Percentiles rank a stretch among this genome's conserved stretches.
Conservation (phyloP, 441 rosid genomes). For the Erysimum pusillum region DNA sequence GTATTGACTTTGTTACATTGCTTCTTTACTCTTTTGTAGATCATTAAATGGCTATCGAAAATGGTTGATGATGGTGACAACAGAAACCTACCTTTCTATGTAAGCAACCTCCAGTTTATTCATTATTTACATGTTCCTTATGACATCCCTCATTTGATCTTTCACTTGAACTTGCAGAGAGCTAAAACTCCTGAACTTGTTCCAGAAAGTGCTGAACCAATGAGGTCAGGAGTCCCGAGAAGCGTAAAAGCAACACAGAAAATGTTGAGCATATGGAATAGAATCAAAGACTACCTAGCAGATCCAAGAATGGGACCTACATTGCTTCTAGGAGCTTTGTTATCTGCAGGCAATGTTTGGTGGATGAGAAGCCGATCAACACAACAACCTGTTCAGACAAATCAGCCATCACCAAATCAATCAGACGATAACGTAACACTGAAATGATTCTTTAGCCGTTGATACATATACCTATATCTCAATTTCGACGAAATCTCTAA, state of each 20-base stretch:
- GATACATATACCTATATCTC: background rate
- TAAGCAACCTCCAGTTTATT: conserved; percentile 45
- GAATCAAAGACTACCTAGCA: conserved; percentile 58
- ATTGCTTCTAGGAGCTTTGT: conserved; percentile 83
- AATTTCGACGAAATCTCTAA: background rate
- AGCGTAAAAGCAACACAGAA: conserved; percentile 67
- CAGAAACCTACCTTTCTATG: conserved; percentile 87
- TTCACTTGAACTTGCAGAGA: conserved; percentile 62
- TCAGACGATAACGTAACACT: conserved; percentile 49
- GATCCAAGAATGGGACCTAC: conserved; percentile 95
- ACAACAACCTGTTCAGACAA: conserved; percentile 47
- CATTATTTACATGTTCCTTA: conserved; percentile 10
- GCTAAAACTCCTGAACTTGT: conserved; percentile 86
- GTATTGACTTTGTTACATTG: conserved; percentile 24
- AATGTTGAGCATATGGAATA: conserved; percentile 47
- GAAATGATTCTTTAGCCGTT: conserved; percentile 10
- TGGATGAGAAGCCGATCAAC: conserved; percentile 67
- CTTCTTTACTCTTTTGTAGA: conserved; percentile 57
- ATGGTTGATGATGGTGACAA: conserved; percentile 92
- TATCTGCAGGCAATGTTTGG: conserved; percentile 81
- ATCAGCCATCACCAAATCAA: conserved; percentile 44
- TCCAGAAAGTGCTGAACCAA: conserved; percentile 81
- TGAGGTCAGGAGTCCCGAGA: conserved; percentile 77
- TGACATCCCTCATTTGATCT: conserved; percentile 23
- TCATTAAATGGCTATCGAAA: conserved; percentile 79